phyloP scores from a whole-genome alignment of 768 basidiomycete genomes.

The Hypholoma sublateritium region DNA sequence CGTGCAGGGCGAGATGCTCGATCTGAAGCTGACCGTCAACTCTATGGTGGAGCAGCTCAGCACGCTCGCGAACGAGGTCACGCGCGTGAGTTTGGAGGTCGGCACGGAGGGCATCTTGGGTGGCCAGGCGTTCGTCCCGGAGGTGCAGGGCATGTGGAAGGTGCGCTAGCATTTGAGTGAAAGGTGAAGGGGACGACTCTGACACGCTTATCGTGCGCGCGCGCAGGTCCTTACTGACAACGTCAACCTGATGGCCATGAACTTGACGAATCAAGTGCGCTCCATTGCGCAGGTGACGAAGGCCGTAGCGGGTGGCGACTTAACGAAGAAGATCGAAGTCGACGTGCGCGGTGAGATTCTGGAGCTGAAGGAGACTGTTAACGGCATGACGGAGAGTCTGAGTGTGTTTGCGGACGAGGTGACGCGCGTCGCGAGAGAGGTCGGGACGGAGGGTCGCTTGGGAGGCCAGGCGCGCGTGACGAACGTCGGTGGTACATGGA shows the following conservation, averaged over 20 bases:
- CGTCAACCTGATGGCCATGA: slow-evolving; percentile 89
- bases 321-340: slow-evolving; percentile 91
- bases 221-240: slow-evolving; percentile 67
- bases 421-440: slow-evolving; percentile 87
- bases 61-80: slow-evolving; percentile 81
- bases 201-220: not conserved
- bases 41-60: slow-evolving; percentile 82
- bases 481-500: slow-evolving; percentile 97
- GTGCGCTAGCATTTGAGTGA: slow-evolving; percentile 29
- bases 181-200: not conserved
- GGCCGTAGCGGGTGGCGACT: slow-evolving; percentile 90
- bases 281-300: slow-evolving; percentile 88
- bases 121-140: slow-evolving; percentile 90
- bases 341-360: slow-evolving; percentile 92
- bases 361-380: slow-evolving; percentile 89
- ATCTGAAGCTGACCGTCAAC: slow-evolving; percentile 85
- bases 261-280: slow-evolving; percentile 88
- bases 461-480: slow-evolving; percentile 94
- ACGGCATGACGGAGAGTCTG: slow-evolving; percentile 89
- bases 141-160: slow-evolving; percentile 95
- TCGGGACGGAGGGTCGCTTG: slow-evolving; percentile 93
- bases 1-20: slow-evolving; percentile 93
- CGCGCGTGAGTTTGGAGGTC: slow-evolving; percentile 88
- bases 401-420: slow-evolving; percentile 84
- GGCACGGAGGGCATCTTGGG: slow-evolving; percentile 93